A percentile compares a stretch with the other conserved stretches of the same genome.
phyloP scores from a whole-genome alignment of 179 eudicot species.

The Vitellaria paradoxa region DNA sequence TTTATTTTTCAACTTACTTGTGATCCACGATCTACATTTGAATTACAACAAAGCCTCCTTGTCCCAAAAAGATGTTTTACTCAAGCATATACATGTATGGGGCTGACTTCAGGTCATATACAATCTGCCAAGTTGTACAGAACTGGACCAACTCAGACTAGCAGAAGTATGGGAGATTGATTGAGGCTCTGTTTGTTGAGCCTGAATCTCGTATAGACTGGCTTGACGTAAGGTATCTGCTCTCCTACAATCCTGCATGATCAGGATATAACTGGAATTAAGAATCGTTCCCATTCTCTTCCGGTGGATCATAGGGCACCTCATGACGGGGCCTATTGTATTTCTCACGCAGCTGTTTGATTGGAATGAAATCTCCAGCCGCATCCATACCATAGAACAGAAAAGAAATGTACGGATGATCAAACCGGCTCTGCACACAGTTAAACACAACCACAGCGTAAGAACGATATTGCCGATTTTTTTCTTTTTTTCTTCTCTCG shows the following conservation, averaged over 20 bases:
- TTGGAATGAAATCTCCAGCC: constrained; percentile 90
- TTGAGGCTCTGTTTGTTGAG: too few relatives aligned
- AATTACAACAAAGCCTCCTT: background rate
- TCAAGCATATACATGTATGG: background rate
- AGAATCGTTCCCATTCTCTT: constrained; percentile 42
- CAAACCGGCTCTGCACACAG: constrained; percentile 68
- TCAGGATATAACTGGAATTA: constrained; percentile 8
- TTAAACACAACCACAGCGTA: constrained; percentile 1
- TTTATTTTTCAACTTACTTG: background rate
- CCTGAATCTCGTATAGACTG: too few relatives aligned
- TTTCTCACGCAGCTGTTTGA: constrained; percentile 88
- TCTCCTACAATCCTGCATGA: background rate
- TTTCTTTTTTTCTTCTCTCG: too few relatives aligned
- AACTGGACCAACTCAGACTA: background rate
- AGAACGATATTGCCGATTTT: background rate
- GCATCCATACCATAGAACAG: constrained; percentile 78
- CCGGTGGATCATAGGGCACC: constrained; percentile 60
- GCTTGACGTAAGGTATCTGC: too few relatives aligned
- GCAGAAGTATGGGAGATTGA: background rate
- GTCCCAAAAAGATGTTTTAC: background rate
- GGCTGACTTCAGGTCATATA: background rate
- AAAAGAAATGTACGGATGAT: constrained; percentile 87
- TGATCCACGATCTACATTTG: background rate
- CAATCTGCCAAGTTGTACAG: background rate
- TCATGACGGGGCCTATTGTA: constrained; percentile 80